Percentiles rank a stretch among this genome's conserved stretches.
These are phyloP conservation scores for Wickerhamomyces mucosus DNA, from an alignment of 805 yeast genomes.

Conservation along the genomic window DNA sequence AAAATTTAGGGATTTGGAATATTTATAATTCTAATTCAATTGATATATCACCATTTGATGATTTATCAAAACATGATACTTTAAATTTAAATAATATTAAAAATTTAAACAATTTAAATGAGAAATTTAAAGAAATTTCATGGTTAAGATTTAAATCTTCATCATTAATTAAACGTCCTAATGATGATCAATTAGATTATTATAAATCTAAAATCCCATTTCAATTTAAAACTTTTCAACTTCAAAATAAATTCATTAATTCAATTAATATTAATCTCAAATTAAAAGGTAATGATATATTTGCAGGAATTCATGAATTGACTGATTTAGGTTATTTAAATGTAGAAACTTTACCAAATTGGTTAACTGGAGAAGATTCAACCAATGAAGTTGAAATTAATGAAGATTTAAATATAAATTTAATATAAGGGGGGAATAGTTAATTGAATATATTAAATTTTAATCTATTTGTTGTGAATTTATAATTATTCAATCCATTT, in stretches of 20 bases:
- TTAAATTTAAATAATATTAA: constrained; percentile 14
- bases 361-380: constrained; percentile 67
- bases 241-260: constrained; percentile 24
- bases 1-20: constrained; percentile 63
- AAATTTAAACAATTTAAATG: constrained; percentile 12
- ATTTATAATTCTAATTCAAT: constrained; percentile 58
- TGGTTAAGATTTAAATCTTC: constrained; percentile 43
- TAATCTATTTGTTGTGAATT: too few species aligned
- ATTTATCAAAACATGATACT: constrained; percentile 31
- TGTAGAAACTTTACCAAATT: constrained; percentile 53
- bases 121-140: constrained; percentile 32
- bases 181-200: constrained; percentile 10
- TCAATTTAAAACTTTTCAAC: constrained; percentile 45
- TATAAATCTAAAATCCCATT: constrained; percentile 39
- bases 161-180: too few species aligned
- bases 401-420: too few species aligned
- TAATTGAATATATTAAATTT: too few species aligned
- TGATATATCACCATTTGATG: constrained; percentile 55
- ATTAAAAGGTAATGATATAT: constrained; percentile 52
- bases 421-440: too few species aligned
- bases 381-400: not conserved
- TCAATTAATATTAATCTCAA: constrained; percentile 24
- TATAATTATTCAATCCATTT: too few species aligned
- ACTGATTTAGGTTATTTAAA: constrained; percentile 40
- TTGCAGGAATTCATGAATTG: constrained; percentile 70